These are phyloP conservation scores for Teratosphaeria destructans DNA, from an alignment of 2,329 filamentous ascomycete genomes.

Conservation along the genomic window DNA sequence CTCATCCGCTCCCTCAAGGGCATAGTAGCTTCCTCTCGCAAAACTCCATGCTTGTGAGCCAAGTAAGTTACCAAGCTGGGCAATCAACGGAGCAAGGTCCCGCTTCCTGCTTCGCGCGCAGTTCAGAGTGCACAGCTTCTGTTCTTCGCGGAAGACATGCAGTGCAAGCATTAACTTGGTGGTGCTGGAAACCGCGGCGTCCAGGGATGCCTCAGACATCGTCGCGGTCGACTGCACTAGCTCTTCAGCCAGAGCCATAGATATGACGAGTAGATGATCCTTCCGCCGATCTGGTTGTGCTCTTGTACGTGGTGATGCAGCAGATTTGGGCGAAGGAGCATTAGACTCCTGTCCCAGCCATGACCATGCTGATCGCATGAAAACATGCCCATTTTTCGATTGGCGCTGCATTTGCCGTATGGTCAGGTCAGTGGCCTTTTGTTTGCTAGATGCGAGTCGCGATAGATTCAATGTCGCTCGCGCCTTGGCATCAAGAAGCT, in stretches of 20 bases:
- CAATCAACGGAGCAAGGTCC: constrained; percentile 58
- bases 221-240: constrained; percentile 1
- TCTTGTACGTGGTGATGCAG: not conserved
- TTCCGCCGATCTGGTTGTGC: constrained; percentile 9
- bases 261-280: constrained; percentile 17
- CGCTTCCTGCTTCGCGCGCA: not conserved
- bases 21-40: constrained; percentile 44
- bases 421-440: not conserved
- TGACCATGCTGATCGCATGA: constrained; percentile 10
- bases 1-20: constrained; percentile 48
- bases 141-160: constrained; percentile 81
- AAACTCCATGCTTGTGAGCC: constrained; percentile 57
- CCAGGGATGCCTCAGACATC: not conserved
- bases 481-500: constrained; percentile 18
- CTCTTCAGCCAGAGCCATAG: constrained; percentile 18
- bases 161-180: constrained; percentile 49
- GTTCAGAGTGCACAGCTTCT: constrained; percentile 56
- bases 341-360: constrained; percentile 8
- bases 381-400: not conserved
- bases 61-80: constrained; percentile 75
- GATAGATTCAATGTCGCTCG: constrained; percentile 16
- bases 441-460: constrained; percentile 11
- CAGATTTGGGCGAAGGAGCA: not conserved
- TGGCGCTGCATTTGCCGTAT: not conserved
- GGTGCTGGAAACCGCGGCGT: constrained; percentile 3